These are phyloP conservation scores for Turnera subulata DNA, from an alignment of 345 rosid genomes.

Conservation along the genomic window DNA sequence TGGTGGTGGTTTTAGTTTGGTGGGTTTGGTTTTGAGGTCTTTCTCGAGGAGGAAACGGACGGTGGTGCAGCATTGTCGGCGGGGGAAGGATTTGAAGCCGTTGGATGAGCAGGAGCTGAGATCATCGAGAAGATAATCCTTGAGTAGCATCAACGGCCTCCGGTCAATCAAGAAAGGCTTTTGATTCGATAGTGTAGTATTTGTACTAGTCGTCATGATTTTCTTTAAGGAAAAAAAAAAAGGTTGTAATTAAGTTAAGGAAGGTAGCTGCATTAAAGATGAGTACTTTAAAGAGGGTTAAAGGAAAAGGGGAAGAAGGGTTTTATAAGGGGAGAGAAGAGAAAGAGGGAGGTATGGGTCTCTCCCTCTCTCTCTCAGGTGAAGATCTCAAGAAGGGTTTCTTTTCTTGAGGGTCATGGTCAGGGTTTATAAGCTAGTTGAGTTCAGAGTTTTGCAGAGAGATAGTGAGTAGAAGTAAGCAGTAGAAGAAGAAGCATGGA, in stretches of 20 bases:
- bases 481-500: constrained; percentile 25
- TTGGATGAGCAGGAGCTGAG: constrained; percentile 83
- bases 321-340: constrained; percentile 1
- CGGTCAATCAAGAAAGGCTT: constrained; percentile 11
- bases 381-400: constrained; percentile 22
- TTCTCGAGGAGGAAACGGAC: constrained; percentile 60
- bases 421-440: no score
- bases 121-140: constrained; percentile 75
- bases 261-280: no score
- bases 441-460: not conserved
- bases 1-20: not conserved
- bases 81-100: constrained; percentile 86
- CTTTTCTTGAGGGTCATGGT: no score
- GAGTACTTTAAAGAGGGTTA: not conserved
- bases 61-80: constrained; percentile 59
- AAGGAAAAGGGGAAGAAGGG: not conserved
- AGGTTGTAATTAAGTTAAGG: no score
- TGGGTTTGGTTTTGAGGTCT: constrained; percentile 40
- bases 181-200: constrained; percentile 14
- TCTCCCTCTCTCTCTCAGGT: constrained; percentile 4
- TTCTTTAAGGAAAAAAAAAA: not conserved
- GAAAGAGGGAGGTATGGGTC: constrained; percentile 3
- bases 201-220: constrained; percentile 19
- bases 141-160: constrained; percentile 58
- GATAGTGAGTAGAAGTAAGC: not conserved